Evolutionary conservation across 1,284 basidiomycete genomes (phyloP).

Genomic region (Cryptococcus floricola): DNA sequence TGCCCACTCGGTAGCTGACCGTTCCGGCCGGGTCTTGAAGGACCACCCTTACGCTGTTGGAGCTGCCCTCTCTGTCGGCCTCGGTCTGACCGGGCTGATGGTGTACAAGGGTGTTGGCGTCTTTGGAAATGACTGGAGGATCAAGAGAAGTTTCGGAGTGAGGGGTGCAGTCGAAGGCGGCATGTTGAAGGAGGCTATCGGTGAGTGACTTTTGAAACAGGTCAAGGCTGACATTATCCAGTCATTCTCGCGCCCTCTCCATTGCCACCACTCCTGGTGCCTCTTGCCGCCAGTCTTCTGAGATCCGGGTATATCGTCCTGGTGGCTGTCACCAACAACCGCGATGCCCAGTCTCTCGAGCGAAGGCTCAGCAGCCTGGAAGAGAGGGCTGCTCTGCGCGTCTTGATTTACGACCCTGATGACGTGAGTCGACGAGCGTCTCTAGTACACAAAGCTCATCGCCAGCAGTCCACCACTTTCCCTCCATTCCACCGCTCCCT

Average conservation of each 20-base stretch:
- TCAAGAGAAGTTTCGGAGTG: slow-evolving; percentile 22
- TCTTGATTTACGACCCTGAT: slow-evolving; percentile 46
- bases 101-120: slow-evolving; percentile 12
- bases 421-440: slow-evolving; percentile 30
- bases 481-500: slow-evolving; percentile 48
- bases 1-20: slow-evolving; percentile 12
- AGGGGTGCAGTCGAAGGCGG: slow-evolving; percentile 41
- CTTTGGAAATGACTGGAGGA: slow-evolving; percentile 4
- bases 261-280: slow-evolving; percentile 38
- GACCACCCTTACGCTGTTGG: slow-evolving; percentile 33
- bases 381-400: slow-evolving; percentile 42
- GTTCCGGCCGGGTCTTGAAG: slow-evolving; percentile 19
- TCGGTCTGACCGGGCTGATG: slow-evolving; percentile 25
- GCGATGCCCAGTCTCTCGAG: slow-evolving; percentile 46
- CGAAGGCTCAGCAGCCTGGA: slow-evolving; percentile 34
- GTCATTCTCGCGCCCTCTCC: slow-evolving; percentile 45
- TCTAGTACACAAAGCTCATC: background rate
- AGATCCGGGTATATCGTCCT: slow-evolving; percentile 47
- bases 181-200: slow-evolving; percentile 47
- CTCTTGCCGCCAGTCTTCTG: slow-evolving; percentile 40
- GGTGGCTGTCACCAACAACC: slow-evolving; percentile 43
- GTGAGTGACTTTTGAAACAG: slow-evolving; percentile 19
- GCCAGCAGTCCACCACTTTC: slow-evolving; percentile 35
- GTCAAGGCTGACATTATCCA: slow-evolving; percentile 3
- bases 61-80: slow-evolving; percentile 30